Evolutionary conservation across 306 rosid species (phyloP).

Genomic region (Dryas alaskensis): DNA sequence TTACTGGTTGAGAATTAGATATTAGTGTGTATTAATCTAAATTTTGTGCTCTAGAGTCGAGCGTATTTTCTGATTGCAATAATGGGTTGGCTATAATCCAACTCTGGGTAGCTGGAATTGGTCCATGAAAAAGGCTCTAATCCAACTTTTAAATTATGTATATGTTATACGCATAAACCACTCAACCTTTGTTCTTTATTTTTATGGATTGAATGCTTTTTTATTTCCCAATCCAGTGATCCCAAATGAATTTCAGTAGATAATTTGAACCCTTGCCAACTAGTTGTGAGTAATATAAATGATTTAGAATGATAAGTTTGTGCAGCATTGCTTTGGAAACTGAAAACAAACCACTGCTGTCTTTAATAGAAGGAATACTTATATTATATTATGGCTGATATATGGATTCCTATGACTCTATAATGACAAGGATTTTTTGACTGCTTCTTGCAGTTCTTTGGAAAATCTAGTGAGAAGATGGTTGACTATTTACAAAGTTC

Average conservation of each 20-base stretch:
- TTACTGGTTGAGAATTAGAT: background rate
- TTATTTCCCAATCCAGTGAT: background rate
- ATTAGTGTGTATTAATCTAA: background rate
- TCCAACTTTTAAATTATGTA: background rate
- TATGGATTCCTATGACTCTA: background rate
- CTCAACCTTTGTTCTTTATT: background rate
- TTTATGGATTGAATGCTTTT: background rate
- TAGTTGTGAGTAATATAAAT: background rate
- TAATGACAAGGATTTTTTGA: conserved; percentile 21
- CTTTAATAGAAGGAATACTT: background rate
- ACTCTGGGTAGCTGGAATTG: background rate
- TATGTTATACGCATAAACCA: background rate
- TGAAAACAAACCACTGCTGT: background rate
- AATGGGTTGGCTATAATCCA: background rate
- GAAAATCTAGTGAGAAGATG: conserved; percentile 82
- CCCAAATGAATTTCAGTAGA: background rate
- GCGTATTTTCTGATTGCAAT: background rate
- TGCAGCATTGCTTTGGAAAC: background rate
- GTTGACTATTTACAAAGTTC: conserved; percentile 84
- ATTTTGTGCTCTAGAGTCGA: background rate
- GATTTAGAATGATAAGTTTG: background rate
- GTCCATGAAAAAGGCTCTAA: background rate
- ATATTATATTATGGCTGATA: background rate
- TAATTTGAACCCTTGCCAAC: background rate
- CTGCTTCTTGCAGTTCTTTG: conserved; percentile 61